Percentiles rank a stretch among this genome's conserved stretches.
phyloP scores from a whole-genome alignment of 257 asterid species.

The Parsonsia alboflavescens region DNA sequence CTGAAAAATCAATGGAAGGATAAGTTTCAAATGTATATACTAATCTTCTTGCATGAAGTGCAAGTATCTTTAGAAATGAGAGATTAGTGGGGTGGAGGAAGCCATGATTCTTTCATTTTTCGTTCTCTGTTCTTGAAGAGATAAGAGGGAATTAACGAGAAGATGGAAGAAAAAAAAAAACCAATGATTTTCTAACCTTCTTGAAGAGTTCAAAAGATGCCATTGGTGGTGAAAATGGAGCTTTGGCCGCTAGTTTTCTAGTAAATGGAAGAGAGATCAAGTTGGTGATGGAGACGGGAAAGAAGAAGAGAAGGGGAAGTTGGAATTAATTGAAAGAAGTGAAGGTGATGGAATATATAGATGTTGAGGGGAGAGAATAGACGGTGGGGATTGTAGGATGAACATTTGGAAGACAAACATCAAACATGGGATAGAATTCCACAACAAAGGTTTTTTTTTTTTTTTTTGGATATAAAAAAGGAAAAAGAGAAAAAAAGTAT shows the following conservation, averaged over 20 bases:
- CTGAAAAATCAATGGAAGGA: constrained; percentile 21
- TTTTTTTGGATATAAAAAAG: constrained; percentile 4
- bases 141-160: neutral
- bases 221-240: constrained; percentile 38
- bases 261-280: constrained; percentile 17
- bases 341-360: constrained; percentile 33
- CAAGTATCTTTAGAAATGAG: neutral
- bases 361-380: constrained; percentile 14
- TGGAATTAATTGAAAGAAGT: constrained; percentile 13
- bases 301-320: constrained; percentile 7
- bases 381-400: constrained; percentile 20
- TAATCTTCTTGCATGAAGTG: constrained; percentile 11
- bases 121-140: neutral
- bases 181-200: constrained; percentile 34
- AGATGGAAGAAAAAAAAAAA: neutral
- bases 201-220: constrained; percentile 46
- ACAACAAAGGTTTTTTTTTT: neutral
- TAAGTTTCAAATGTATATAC: neutral
- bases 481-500: constrained; percentile 1
- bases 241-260: constrained; percentile 9
- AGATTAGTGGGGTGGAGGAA: neutral
- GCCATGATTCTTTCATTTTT: neutral
- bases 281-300: constrained; percentile 9
- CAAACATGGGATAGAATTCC: constrained; percentile 7
- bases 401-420: neutral